Base-by-base conservation (phyloP, 2,329 filamentous ascomycete genomes). In the Penicillium verrucosum region DNA sequence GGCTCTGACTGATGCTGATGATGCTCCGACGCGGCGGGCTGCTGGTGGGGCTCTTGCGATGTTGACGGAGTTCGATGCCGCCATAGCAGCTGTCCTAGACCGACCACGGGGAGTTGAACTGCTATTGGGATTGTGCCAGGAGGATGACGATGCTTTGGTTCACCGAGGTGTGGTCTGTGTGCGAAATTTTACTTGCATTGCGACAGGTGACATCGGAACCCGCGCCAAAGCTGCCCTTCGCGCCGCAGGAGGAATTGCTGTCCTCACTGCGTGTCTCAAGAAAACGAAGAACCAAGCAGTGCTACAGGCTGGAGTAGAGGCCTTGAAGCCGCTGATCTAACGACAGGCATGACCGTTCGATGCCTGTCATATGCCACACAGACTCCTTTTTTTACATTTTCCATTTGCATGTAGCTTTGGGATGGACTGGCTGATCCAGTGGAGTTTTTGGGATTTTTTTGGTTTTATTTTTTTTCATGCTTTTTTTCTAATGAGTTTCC, bases 11-110 rank as follows among this genome's bases (percentile, higher is more conserved):
- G 92, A 97, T 68, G 87, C 90, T 1, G 89, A 96, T 49, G 92
- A 97, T 63, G 74, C 84, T 7, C 85, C 85, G 0, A 96, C 92
- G 0, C 81, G 93, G 30, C 85, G 87, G 46, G 94, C 92, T 0
- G 92, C 94, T 0, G 92, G 92, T 3, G 94, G 94, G 1, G 93
- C 92, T 0, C 74, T 99, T 48, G 94, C 93, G 0, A 89, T 89
- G 74, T 76, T 99, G 25, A 92, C 92, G 0, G 85, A 86, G 30
- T 92, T 88, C 70, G 90, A 94, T 65, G 81, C 82, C 1, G 89
- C 90, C 0, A 87, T 93, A 1, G 80, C 83, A 2, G 87, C 83
- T 4, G 81, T 97, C 3, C 66, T 96, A 37, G 82, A 85, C 57
- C 81, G 88, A 36, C 85, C 90, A 5, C 82, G 88, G 14, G 91